Evolutionary conservation across 352 stramenopile species (phyloP).

Genomic region (Globisporangium acanthophoron): DNA sequence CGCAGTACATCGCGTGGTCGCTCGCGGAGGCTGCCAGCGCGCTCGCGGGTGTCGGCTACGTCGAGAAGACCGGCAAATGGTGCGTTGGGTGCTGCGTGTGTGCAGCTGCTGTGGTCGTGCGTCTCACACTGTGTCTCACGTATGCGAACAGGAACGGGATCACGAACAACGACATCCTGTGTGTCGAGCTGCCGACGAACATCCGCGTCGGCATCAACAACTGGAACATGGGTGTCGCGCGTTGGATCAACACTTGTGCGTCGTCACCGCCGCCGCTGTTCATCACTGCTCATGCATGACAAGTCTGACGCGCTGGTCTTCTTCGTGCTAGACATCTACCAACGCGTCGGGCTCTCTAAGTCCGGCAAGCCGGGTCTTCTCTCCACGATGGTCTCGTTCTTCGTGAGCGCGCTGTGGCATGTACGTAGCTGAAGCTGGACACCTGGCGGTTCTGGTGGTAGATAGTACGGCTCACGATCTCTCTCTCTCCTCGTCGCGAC

Average conservation of each 20-base stretch:
- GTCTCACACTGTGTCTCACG: not conserved
- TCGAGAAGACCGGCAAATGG: slow-evolving; percentile 73
- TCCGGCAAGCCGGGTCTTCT: slow-evolving; percentile 63
- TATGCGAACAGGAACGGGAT: slow-evolving; percentile 61
- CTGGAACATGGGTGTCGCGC: slow-evolving; percentile 85
- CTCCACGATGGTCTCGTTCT: slow-evolving; percentile 76
- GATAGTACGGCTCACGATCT: slow-evolving; percentile 7
- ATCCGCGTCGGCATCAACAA: slow-evolving; percentile 85
- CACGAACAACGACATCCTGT: slow-evolving; percentile 83
- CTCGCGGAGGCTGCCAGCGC: slow-evolving; percentile 69
- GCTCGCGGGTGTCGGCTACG: slow-evolving; percentile 74
- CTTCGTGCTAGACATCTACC: slow-evolving; percentile 64
- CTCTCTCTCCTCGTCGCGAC: not conserved
- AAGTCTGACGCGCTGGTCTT: not conserved
- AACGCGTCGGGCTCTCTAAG: slow-evolving; percentile 76
- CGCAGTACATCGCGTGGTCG: slow-evolving; percentile 85
- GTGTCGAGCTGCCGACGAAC: slow-evolving; percentile 82
- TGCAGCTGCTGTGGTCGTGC: not conserved
- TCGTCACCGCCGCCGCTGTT: not conserved
- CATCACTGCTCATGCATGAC: not conserved
- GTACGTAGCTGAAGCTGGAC: slow-evolving; percentile 24
- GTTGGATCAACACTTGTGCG: slow-evolving; percentile 85
- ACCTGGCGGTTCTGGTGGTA: no score
- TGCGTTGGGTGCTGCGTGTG: slow-evolving; percentile 11
- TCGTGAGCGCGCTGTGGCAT: slow-evolving; percentile 83